A percentile compares a stretch with the other conserved stretches of the same genome.
phyloP scores from a whole-genome alignment of 805 yeast species.

The Schwanniomyces polymorphus region DNA sequence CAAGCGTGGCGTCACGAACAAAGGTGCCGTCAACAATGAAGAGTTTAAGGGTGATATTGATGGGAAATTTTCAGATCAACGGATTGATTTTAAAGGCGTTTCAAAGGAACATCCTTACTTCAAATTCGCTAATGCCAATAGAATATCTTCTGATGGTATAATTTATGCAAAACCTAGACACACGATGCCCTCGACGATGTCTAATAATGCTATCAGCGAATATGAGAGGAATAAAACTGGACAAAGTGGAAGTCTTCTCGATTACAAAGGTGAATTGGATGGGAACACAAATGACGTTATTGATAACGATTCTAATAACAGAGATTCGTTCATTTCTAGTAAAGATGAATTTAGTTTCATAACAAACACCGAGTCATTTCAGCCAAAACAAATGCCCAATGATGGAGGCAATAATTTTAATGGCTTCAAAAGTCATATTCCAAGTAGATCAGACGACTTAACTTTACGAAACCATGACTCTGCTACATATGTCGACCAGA shows the following conservation, averaged over 20 bases:
- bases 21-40: background rate
- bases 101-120: background rate
- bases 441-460: background rate
- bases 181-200: background rate
- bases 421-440: background rate
- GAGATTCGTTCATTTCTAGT: background rate
- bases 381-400: background rate
- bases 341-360: background rate
- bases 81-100: background rate
- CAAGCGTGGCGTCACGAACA: background rate
- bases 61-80: background rate
- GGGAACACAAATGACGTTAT: background rate
- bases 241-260: background rate
- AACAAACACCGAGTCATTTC: background rate
- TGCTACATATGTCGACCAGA: background rate
- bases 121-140: background rate
- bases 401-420: background rate
- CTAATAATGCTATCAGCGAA: background rate
- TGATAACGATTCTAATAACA: background rate
- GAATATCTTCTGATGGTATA: slow-evolving; percentile 22
- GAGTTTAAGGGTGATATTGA: background rate
- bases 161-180: slow-evolving; percentile 8
- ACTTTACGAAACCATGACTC: background rate
- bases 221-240: background rate
- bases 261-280: background rate